A percentile compares a stretch with the other conserved stretches of the same genome.
These are phyloP conservation scores for Leccinum glutinopallens DNA, from an alignment of 1,284 basidiomycete genomes.

Conservation along the genomic window DNA sequence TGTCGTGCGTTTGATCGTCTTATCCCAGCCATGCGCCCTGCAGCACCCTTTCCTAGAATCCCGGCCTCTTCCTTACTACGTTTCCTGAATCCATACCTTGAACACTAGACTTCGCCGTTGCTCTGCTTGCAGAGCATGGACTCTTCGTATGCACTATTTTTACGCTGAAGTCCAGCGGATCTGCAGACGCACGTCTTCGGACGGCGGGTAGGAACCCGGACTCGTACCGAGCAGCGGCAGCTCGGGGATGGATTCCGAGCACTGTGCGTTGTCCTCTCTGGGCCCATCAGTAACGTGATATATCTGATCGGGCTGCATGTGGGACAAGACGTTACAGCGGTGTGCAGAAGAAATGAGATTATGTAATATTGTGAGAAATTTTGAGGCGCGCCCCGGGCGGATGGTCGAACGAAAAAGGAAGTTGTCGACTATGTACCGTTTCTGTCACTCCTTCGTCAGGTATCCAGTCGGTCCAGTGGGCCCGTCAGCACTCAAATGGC, in stretches of 20 bases:
- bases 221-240: slow-evolving; percentile 81
- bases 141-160: slow-evolving; percentile 57
- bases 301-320: slow-evolving; percentile 77
- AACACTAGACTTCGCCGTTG: slow-evolving; percentile 69
- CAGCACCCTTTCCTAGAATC: slow-evolving; percentile 36
- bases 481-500: neutral
- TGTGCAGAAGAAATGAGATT: too few species aligned
- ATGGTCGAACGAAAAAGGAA: too few species aligned
- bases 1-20: slow-evolving; percentile 11
- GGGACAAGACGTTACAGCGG: too few species aligned
- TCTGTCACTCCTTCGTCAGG: too few species aligned
- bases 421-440: too few species aligned
- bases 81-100: slow-evolving; percentile 96
- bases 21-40: slow-evolving; percentile 69
- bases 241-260: slow-evolving; percentile 55
- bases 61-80: too few species aligned
- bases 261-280: slow-evolving; percentile 42
- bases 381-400: too few species aligned
- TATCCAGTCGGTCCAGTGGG: too few species aligned
- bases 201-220: slow-evolving; percentile 81
- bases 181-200: slow-evolving; percentile 38
- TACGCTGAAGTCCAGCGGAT: slow-evolving; percentile 56
- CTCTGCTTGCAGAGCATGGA: slow-evolving; percentile 59
- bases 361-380: too few species aligned
- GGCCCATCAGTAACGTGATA: slow-evolving; percentile 84